phyloP scores from a whole-genome alignment of 163 green algal genomes.

The Chloromonas sp. region DNA sequence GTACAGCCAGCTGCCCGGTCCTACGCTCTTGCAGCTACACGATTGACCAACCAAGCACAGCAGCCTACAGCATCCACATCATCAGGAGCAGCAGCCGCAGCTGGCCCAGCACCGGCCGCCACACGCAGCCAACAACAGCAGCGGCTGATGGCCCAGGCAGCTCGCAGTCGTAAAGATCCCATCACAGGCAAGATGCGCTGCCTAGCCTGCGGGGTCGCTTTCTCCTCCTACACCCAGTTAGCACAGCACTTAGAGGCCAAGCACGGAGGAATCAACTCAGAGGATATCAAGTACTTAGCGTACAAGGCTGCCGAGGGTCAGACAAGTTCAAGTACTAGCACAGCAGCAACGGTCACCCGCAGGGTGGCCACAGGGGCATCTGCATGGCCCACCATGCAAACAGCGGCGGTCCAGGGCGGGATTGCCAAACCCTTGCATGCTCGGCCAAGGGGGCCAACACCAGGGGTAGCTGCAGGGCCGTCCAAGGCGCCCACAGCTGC shows the following conservation, averaged over 20 bases:
- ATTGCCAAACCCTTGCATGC: neutral
- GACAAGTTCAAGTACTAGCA: slow-evolving; percentile 1
- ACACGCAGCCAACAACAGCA: neutral
- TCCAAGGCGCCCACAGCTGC: too few species aligned
- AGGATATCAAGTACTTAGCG: slow-evolving; percentile 35
- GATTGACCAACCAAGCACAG: too few species aligned
- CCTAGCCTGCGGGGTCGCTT: slow-evolving; percentile 40
- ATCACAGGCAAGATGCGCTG: slow-evolving; percentile 42
- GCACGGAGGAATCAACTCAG: slow-evolving; percentile 44
- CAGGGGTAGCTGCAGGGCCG: too few species aligned
- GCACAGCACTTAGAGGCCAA: slow-evolving; percentile 52
- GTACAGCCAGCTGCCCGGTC: too few species aligned
- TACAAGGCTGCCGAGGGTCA: neutral
- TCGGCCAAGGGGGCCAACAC: too few species aligned
- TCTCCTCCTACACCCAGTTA: slow-evolving; percentile 37
- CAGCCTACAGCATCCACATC: too few species aligned
- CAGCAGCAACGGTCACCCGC: neutral
- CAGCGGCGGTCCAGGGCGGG: slow-evolving; percentile 13
- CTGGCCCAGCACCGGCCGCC: too few species aligned
- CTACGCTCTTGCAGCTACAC: too few species aligned
- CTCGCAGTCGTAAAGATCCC: slow-evolving; percentile 24
- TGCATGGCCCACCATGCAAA: slow-evolving; percentile 8
- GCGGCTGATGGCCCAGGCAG: slow-evolving; percentile 27
- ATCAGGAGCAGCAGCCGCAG: too few species aligned
- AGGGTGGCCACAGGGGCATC: slow-evolving; percentile 14